Evolutionary conservation across 1,139 yeast genomes (phyloP).

Genomic region (Saccharomycopsis hybrid): DNA sequence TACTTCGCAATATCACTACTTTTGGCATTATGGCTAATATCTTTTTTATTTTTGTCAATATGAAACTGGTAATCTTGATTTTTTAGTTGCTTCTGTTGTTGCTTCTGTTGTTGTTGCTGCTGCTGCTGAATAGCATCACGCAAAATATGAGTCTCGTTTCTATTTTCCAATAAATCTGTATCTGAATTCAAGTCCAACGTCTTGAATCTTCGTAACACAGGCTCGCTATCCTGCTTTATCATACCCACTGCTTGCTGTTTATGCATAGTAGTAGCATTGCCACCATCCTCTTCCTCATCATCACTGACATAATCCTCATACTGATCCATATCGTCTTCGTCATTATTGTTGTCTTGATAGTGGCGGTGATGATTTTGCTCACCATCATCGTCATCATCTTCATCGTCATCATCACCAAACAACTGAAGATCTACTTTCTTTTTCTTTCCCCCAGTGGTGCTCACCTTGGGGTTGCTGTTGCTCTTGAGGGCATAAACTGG

Average conservation of each 20-base stretch:
- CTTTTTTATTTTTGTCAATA: background rate
- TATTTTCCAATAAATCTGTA: background rate
- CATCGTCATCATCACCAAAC: conserved; percentile 10
- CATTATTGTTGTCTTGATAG: background rate
- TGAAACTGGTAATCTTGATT: background rate
- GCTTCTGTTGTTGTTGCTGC: background rate
- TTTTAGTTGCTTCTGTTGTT: background rate
- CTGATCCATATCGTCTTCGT: background rate
- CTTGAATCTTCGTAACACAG: background rate
- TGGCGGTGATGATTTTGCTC: background rate
- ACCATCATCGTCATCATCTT: conserved; percentile 1
- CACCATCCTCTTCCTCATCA: background rate
- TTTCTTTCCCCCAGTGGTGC: background rate
- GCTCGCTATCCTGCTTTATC: background rate
- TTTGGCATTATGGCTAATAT: background rate
- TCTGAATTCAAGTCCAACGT: background rate
- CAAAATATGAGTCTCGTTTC: background rate
- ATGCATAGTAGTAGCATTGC: background rate
- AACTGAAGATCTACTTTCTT: conserved; percentile 10
- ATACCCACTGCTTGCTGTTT: background rate
- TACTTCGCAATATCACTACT: background rate
- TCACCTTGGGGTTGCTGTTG: conserved; percentile 3
- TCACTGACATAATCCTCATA: conserved; percentile 3
- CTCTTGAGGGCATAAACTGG: conserved; percentile 10
- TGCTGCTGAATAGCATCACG: background rate